Evolutionary conservation across 2,329 filamentous ascomycete species (phyloP), one percentile per base, ranked within the genome.

Genomic region (Penicillium olsonii): DNA sequence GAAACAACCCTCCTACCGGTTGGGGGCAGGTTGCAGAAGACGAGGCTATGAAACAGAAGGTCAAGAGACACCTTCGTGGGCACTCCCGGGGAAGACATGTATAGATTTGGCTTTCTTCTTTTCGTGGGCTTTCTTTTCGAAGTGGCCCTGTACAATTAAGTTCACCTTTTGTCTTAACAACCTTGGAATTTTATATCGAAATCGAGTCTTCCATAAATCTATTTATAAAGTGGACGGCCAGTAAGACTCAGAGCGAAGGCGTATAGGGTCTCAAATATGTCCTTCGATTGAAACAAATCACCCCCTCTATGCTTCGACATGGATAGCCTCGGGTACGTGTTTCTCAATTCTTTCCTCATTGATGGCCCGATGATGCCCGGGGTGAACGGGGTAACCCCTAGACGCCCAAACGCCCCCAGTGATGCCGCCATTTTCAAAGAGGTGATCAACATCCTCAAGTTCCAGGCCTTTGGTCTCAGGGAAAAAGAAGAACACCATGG

Each of bases 401-500:
- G 53, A 49, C 27, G 41, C 72, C 45, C 67, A 73, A 43, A 72
- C 67, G 12, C 68, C 68, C 3, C 68, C 69, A 2, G 68, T 71
- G 11, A 72, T 50, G 5, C 69, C 67, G 2, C 67, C 68, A n/a
- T 62, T 62, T 11, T 65, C 62, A 37, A 75, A 74, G n/a, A 74
- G 62, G 42, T 68, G 63, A 40, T 78, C 82, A 6, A 87, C 83
- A 60, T 87, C 84, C 59, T 87, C 84, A 0, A 87, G 74, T 0
- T 81, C 82, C 2, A 85, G 66, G 0, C 82, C 75, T 63, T 85
- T 86, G 0, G 84, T 87, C 66, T 87, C 84, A 0, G 83, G 84
- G 3, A 85, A 84, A 59, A 83, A 78, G 62, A 84, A 83, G 72
- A 79, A 87, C 37, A 86, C 79, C 38, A 84, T 83, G 0, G 74